phyloP scores from a whole-genome alignment of 2,329 filamentous ascomycete genomes.

The Cercospora sojina region DNA sequence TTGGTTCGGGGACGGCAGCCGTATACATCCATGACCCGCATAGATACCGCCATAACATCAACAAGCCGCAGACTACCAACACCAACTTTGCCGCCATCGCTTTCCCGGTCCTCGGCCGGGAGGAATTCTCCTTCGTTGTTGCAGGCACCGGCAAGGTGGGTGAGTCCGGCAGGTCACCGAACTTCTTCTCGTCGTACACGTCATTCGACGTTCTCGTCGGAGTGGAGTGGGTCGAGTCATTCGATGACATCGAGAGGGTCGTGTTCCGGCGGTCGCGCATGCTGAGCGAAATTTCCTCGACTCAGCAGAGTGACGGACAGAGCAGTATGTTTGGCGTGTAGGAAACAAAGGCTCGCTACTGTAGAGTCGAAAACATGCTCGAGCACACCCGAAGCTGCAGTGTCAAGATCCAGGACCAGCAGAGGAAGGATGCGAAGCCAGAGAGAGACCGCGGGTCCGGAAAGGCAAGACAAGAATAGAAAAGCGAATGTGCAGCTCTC shows the following conservation, averaged over 20 bases:
- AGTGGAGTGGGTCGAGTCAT: slow-evolving; percentile 70
- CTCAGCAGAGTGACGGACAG: neutral
- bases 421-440: neutral
- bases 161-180: slow-evolving; percentile 24
- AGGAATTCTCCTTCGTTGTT: slow-evolving; percentile 27
- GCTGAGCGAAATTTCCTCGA: slow-evolving; percentile 1
- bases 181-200: slow-evolving; percentile 61
- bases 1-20: neutral
- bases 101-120: slow-evolving; percentile 15
- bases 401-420: neutral
- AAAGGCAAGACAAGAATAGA: slow-evolving; percentile 8
- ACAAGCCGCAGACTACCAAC: slow-evolving; percentile 17
- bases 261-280: slow-evolving; percentile 52
- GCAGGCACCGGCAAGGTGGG: slow-evolving; percentile 28
- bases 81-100: slow-evolving; percentile 20
- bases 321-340: neutral
- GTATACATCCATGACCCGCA: slow-evolving; percentile 17
- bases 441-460: neutral
- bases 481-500: slow-evolving; percentile 16
- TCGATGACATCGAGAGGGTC: slow-evolving; percentile 48
- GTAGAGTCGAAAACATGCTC: neutral
- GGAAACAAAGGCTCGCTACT: neutral
- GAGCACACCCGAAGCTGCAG: neutral
- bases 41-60: slow-evolving; percentile 24
- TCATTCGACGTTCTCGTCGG: slow-evolving; percentile 66